phyloP scores from a whole-genome alignment of 1,139 yeast species.

The Yamadazyma siamensis region DNA sequence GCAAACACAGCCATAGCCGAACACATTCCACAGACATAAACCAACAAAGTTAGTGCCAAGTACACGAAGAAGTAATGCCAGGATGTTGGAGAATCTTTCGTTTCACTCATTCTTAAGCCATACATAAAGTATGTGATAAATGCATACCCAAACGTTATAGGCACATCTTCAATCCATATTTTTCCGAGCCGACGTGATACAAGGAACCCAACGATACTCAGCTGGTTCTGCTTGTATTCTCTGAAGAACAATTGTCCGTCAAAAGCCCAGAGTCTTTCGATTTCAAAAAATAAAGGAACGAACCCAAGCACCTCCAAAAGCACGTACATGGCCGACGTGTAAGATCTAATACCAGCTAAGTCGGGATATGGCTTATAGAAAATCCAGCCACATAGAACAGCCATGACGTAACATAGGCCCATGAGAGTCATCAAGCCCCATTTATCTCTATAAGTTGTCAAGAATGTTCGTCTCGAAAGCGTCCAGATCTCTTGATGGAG shows the following conservation, averaged over 20 bases:
- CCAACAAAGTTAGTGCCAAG: constrained; percentile 56
- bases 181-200: constrained; percentile 67
- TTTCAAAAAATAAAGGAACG: constrained; percentile 65
- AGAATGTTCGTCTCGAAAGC: constrained; percentile 52
- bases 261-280: constrained; percentile 63
- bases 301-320: constrained; percentile 68
- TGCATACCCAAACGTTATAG: constrained; percentile 58
- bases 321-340: constrained; percentile 61
- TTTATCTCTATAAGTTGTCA: constrained; percentile 58
- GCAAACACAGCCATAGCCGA: constrained; percentile 58
- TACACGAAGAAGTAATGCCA: constrained; percentile 52
- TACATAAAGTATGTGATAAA: constrained; percentile 71
- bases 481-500: constrained; percentile 47
- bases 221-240: constrained; percentile 70
- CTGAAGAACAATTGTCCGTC: constrained; percentile 72
- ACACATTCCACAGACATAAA: constrained; percentile 54
- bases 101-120: constrained; percentile 49
- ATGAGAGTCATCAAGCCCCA: constrained; percentile 52
- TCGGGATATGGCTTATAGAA: constrained; percentile 63
- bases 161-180: constrained; percentile 65
- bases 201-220: constrained; percentile 65
- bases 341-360: constrained; percentile 65
- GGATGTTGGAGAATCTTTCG: constrained; percentile 15
- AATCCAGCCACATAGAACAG: constrained; percentile 70
- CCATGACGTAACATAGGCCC: constrained; percentile 55